Percentiles rank a stretch among this genome's conserved stretches.
phyloP scores from a whole-genome alignment of 805 yeast genomes.

The Candida wancherniae region DNA sequence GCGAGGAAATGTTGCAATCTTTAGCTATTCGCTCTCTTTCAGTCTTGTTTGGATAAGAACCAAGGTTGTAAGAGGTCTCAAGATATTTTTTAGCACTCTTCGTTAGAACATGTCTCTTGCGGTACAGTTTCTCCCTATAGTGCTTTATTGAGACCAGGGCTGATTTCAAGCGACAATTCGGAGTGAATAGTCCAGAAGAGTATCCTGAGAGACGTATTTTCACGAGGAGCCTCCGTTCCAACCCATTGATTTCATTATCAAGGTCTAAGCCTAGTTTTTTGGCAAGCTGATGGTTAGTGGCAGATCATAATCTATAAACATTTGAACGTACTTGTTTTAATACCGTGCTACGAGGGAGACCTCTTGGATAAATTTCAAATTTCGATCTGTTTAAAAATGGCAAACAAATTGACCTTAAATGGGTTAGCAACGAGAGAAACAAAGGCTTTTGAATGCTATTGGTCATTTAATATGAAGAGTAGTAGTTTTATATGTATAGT shows the following conservation, averaged over 20 bases:
- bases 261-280: neutral
- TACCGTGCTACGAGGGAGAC: no score
- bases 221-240: neutral
- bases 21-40: slow-evolving; percentile 26
- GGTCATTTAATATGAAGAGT: no score
- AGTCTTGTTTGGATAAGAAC: slow-evolving; percentile 20
- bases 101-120: slow-evolving; percentile 1
- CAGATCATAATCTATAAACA: no score
- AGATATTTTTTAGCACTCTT: slow-evolving; percentile 1
- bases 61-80: slow-evolving; percentile 2
- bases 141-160: slow-evolving; percentile 2
- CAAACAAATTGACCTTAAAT: no score
- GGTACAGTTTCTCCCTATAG: neutral
- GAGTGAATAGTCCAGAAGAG: no score
- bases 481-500: no score
- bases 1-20: slow-evolving; percentile 21
- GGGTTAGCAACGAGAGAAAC: no score
- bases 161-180: neutral
- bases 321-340: slow-evolving; percentile 1
- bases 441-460: no score
- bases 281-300: slow-evolving; percentile 1
- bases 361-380: no score
- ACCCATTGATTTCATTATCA: slow-evolving; percentile 2
- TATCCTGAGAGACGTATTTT: no score
- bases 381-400: no score